Base-by-base conservation (phyloP, 2,329 filamentous ascomycete genomes). In the Diaporthe batatas region DNA sequence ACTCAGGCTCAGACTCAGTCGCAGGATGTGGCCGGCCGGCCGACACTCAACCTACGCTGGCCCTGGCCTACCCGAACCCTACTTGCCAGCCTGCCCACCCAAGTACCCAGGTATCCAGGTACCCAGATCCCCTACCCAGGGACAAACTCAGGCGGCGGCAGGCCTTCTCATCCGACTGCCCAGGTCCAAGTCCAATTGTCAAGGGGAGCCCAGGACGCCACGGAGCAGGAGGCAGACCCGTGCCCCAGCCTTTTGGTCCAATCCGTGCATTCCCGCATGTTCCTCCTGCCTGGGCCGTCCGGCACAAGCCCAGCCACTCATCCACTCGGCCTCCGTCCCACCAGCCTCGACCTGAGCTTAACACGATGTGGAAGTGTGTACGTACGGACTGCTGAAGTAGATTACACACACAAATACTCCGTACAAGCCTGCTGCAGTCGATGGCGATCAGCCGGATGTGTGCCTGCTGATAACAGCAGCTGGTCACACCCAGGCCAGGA, bases 11-110 rank as follows among this genome's bases (percentile, higher is more conserved):
- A 67, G 62, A 53, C 62, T 53, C n/a, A 42, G 39, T 42, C 39
- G 32, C 62, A 67, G 62, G 53, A 67, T 23, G 29, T 44, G 62
- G 62, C 62, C 62, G 62, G 62, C 62, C 62, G 62, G 62, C 47
- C 62, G 47, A 67, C 62, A 67, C 62, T 67, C 62, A 67, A 67
- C 62, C 62, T 51, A 39, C 39, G 23, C 44, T 47, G 44, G n/a
- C n/a, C n/a, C n/a, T n/a, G n/a, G n/a, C 44, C 44, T 47, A 51
- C 47, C 18, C 36, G 36, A 47, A 42, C 58, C 39, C 58, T 51
- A 64, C 23, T 6, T 36, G 32, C 36, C 32, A 5, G 29, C 29
- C 29, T 2, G 5, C 29, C 29, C 18, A 16, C 39, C 11, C 39
- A 42, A 42, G 34, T 42, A 18, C 44, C 7, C 6, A 47, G 7